Base-by-base conservation (phyloP, 305 asterid species). In the Solanum hybrid region DNA sequence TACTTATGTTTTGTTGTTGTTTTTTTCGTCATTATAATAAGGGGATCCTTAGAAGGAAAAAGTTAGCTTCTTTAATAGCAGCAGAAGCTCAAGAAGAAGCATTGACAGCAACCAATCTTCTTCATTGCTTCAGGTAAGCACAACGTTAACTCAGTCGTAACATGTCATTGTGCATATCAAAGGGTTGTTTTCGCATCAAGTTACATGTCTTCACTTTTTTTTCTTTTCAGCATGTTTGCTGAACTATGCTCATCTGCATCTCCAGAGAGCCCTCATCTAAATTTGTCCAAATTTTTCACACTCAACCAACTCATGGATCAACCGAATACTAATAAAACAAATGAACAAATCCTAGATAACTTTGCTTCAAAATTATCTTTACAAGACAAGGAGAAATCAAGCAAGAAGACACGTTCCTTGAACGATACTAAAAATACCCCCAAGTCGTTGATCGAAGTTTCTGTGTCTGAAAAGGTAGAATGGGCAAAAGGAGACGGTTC, bases 1-100 rank as follows among this genome's bases (percentile, higher is more conserved):
- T 87, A 9, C 29, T 61, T 82, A 26, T 85, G 51, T 36, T 38
- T 29, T 36, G 68, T 70, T 57, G 77, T 89, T 57, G 78, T 89
- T 51, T 13, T 70, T 13, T 61, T 65, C 20, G 10, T 90, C 86
- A n/a, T 91, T 86, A 17, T 79, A 73, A 37, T 83, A 87, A 97
- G 99, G 98, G 94, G 85, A 89, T 96, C 93, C 91, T 95, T 87
- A 95, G 95, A 73, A 96, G 96, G 94, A 96, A 94, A 75, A 92
- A 93, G 86, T 90, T 96, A 90, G 98, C 98, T 87, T 94, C 95
- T 90, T 86, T 93, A 89, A 95, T 96, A 79, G 97, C 98, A 81
- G 94, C 94, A 80, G 97, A 96, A 94, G 99, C 99, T 86, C 97
- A 96, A 80, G 96, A 94, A 77, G 99, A 97, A 93, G 99, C 99